These are phyloP conservation scores for Plasmodium knowlesi DNA, from an alignment of 169 alveolate genomes.

Conservation along the genomic window DNA sequence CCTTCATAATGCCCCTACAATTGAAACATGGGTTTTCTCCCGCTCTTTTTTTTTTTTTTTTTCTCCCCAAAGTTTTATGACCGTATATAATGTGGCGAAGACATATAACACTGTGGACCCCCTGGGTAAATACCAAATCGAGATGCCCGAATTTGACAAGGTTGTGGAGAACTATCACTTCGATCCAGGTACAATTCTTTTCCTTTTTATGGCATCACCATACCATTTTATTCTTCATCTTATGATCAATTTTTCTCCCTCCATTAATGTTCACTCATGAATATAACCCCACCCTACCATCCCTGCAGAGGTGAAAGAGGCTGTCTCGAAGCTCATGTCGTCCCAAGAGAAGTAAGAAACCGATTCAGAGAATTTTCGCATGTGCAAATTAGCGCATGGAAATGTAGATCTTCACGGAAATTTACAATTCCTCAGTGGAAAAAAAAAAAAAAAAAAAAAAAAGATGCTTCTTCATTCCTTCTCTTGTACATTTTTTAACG, in stretches of 20 bases:
- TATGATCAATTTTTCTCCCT: not conserved
- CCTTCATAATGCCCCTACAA: not conserved
- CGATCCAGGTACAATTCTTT: slow-evolving; percentile 52
- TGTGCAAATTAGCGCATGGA: not conserved
- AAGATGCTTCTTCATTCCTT: not conserved
- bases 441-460: too few relatives aligned
- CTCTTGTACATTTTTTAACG: not conserved
- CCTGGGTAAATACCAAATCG: slow-evolving; percentile 67
- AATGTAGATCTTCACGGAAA: not conserved
- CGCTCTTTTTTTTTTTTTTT: not conserved
- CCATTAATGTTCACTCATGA: not conserved
- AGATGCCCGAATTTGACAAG: slow-evolving; percentile 75
- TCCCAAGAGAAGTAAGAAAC: slow-evolving; percentile 62
- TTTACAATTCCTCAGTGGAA: not conserved
- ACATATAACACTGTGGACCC: slow-evolving; percentile 70
- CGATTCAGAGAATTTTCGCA: not conserved
- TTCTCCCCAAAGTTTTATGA: slow-evolving; percentile 39
- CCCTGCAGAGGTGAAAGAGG: slow-evolving; percentile 48
- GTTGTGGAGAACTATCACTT: slow-evolving; percentile 69
- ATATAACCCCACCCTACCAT: not conserved
- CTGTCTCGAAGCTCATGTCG: slow-evolving; percentile 65
- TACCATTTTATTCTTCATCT: not conserved
- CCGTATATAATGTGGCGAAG: slow-evolving; percentile 64
- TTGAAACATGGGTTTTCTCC: not conserved
- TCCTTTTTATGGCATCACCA: not conserved